Evolutionary conservation across 768 basidiomycete genomes (phyloP).

Genomic region (Termitomyces bulborhizus): DNA sequence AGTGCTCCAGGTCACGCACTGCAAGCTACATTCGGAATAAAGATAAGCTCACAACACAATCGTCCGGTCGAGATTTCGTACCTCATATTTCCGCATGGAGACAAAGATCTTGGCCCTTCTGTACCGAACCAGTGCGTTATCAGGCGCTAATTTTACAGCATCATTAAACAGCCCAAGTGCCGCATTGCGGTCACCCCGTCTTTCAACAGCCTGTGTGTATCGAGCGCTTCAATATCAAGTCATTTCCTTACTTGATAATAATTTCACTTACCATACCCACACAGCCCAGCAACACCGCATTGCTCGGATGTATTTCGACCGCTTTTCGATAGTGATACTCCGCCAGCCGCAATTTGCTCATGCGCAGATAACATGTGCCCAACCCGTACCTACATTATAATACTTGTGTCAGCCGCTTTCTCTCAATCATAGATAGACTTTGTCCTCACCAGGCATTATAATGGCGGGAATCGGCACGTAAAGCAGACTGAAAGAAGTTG

Average conservation of each 20-base stretch:
- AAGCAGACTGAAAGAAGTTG: conserved; percentile 85
- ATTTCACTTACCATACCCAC: conserved; percentile 82
- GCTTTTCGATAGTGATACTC: conserved; percentile 97
- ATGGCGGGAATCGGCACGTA: conserved; percentile 87
- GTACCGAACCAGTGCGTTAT: conserved; percentile 92
- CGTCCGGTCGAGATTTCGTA: conserved; percentile 32
- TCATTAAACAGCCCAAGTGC: conserved; percentile 79
- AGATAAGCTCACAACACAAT: conserved; percentile 13
- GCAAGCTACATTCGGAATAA: conserved; percentile 52
- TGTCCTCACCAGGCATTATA: conserved; percentile 92
- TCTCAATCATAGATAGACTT: conserved; percentile 13
- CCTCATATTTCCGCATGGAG: conserved; percentile 76
- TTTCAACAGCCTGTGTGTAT: conserved; percentile 71
- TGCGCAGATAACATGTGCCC: conserved; percentile 92
- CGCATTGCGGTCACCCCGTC: conserved; percentile 67
- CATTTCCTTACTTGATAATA: conserved; percentile 12
- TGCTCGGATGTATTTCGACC: conserved; percentile 86
- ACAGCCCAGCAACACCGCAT: conserved; percentile 93
- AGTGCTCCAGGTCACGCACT: conserved; percentile 70
- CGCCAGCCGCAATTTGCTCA: conserved; percentile 88
- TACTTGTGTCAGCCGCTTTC: conserved; percentile 17
- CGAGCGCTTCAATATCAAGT: conserved; percentile 1
- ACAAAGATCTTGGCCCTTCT: conserved; percentile 89
- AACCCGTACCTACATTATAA: conserved; percentile 81
- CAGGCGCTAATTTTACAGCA: conserved; percentile 73